A percentile compares a stretch with the other conserved stretches of the same genome.
phyloP scores from a whole-genome alignment of 768 basidiomycete genomes.

The Hygrophorus pudorinus region DNA sequence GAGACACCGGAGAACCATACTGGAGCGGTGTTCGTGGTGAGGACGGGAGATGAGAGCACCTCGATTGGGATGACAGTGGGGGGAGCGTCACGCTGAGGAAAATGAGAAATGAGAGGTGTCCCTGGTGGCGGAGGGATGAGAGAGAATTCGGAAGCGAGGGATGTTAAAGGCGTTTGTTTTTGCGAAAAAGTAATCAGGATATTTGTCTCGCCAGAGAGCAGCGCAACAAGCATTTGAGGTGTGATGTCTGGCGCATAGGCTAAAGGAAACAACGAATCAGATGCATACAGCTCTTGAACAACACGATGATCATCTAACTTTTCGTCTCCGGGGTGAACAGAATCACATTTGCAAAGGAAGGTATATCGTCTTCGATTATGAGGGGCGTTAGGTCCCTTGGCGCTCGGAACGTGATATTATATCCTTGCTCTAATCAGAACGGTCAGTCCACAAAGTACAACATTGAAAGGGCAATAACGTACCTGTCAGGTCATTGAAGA shows the following conservation, averaged over 20 bases:
- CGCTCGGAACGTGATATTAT: constrained; percentile 75
- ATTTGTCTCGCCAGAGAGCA: constrained; percentile 67
- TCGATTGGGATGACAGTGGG: constrained; percentile 57
- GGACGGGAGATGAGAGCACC: constrained; percentile 31
- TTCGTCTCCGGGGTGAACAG: constrained; percentile 81
- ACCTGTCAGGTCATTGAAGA: constrained; percentile 78
- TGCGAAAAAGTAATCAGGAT: constrained; percentile 75
- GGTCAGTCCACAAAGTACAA: neutral
- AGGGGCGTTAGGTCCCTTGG: constrained; percentile 66
- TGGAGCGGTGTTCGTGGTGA: constrained; percentile 40
- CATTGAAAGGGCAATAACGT: constrained; percentile 6
- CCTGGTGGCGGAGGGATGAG: constrained; percentile 81
- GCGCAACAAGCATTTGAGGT: constrained; percentile 68
- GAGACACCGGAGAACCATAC: constrained; percentile 74
- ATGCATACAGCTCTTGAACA: neutral
- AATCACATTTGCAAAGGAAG: constrained; percentile 78
- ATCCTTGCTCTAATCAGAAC: constrained; percentile 55
- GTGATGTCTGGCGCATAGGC: constrained; percentile 67
- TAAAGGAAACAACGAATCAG: constrained; percentile 18
- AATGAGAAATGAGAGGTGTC: constrained; percentile 78
- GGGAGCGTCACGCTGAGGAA: constrained; percentile 61
- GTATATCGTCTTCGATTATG: constrained; percentile 60
- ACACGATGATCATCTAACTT: constrained; percentile 36
- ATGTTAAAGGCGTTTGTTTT: constrained; percentile 61
- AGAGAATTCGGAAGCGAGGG: constrained; percentile 86